Evolutionary conservation across 176 grass and related monocot genomes (phyloP).

Genomic region (Oryza australiensis): DNA sequence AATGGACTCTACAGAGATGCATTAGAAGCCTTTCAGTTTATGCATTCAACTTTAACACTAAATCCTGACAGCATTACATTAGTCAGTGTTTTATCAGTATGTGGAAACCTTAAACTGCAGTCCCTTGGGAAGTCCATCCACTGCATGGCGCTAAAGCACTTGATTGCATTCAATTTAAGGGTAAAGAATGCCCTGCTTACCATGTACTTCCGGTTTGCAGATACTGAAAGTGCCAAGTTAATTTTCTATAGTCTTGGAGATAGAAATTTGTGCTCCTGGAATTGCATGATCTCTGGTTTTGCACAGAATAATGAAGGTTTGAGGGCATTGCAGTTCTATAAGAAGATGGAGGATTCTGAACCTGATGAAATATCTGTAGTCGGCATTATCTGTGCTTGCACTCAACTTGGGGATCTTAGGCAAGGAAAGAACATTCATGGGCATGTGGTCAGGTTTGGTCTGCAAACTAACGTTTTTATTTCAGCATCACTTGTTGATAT

Average conservation of each 20-base stretch:
- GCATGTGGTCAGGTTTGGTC: constrained; percentile 50
- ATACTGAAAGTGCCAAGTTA: constrained; percentile 60
- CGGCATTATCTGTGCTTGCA: constrained; percentile 59
- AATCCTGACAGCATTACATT: constrained; percentile 68
- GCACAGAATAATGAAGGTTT: constrained; percentile 55
- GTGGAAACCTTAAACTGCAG: constrained; percentile 56
- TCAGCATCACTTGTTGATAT: constrained; percentile 77
- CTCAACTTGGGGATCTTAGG: constrained; percentile 58
- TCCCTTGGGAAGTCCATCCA: constrained; percentile 53
- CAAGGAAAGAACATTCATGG: constrained; percentile 73
- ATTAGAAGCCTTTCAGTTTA: constrained; percentile 59
- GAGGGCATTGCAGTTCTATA: constrained; percentile 72
- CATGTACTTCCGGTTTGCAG: constrained; percentile 70
- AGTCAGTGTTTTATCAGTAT: constrained; percentile 65
- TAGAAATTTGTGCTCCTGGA: constrained; percentile 79
- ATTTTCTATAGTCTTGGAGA: constrained; percentile 47
- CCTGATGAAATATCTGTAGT: constrained; percentile 71
- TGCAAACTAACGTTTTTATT: constrained; percentile 67
- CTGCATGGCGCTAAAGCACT: constrained; percentile 53
- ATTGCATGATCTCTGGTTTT: constrained; percentile 81
- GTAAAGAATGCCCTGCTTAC: constrained; percentile 71
- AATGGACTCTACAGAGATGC: constrained; percentile 59
- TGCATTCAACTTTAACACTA: constrained; percentile 52
- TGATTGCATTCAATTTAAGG: constrained; percentile 50
- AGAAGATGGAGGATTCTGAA: constrained; percentile 41